Percentiles rank a stretch among this genome's conserved stretches.
phyloP scores from a whole-genome alignment of 257 asterid genomes.

The Fraxinus pennsylvanica region DNA sequence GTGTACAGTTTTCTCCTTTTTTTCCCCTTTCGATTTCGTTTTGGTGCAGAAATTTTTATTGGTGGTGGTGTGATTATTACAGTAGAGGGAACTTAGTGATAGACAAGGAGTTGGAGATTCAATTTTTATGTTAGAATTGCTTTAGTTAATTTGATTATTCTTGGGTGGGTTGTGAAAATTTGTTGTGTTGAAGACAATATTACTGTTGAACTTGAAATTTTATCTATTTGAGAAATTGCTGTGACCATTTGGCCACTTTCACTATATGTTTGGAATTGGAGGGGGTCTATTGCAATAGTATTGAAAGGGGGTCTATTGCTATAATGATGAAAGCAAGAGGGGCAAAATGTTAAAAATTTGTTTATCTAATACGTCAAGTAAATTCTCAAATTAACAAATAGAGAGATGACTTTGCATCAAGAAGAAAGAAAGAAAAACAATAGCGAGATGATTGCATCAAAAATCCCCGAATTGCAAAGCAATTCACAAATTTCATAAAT shows the following conservation, averaged over 20 bases:
- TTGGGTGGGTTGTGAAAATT: slow-evolving; percentile 42
- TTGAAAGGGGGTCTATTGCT: background rate
- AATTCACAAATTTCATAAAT: background rate
- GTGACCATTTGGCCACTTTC: slow-evolving; percentile 30
- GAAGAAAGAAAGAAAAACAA: background rate
- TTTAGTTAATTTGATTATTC: slow-evolving; percentile 31
- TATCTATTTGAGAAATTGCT: slow-evolving; percentile 38
- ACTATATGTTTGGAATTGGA: slow-evolving; percentile 32
- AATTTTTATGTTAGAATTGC: slow-evolving; percentile 28
- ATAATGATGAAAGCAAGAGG: too few relatives aligned
- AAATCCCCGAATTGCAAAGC: slow-evolving; percentile 7
- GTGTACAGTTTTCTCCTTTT: slow-evolving; percentile 41
- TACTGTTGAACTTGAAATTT: slow-evolving; percentile 26
- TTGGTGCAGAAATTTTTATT: slow-evolving; percentile 27
- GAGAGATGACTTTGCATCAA: background rate
- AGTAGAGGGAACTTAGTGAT: slow-evolving; percentile 36
- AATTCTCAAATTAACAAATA: too few relatives aligned
- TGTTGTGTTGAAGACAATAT: slow-evolving; percentile 32
- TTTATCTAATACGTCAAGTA: too few relatives aligned
- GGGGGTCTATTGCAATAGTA: background rate
- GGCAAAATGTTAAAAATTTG: too few relatives aligned
- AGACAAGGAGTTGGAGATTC: slow-evolving; percentile 25
- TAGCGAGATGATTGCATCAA: background rate
- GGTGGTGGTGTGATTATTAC: slow-evolving; percentile 38
- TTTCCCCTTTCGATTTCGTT: slow-evolving; percentile 15